Conservation (phyloP, 345 rosid genomes). For the Bretschneidera sinensis region DNA sequence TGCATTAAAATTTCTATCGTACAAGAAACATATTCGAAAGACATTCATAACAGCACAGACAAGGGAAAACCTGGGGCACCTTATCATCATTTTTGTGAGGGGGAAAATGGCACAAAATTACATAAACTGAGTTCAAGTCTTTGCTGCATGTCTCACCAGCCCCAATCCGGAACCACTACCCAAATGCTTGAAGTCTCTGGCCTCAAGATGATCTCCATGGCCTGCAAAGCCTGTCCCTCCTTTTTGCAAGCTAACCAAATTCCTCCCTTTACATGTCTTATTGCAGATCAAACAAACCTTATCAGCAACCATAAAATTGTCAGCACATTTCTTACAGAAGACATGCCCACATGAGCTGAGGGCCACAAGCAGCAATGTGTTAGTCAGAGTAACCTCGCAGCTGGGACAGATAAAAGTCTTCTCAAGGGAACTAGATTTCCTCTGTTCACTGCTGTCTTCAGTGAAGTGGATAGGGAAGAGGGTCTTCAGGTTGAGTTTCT, state of each 20-base stretch:
- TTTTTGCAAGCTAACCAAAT: slow-evolving; percentile 68
- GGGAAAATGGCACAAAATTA: background rate
- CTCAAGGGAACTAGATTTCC: slow-evolving; percentile 50
- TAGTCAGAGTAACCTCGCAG: slow-evolving; percentile 92
- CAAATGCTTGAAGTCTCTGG: slow-evolving; percentile 87
- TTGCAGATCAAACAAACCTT: slow-evolving; percentile 83
- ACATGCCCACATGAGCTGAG: slow-evolving; percentile 92
- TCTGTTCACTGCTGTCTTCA: slow-evolving; percentile 62
- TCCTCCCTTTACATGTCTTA: slow-evolving; percentile 66
- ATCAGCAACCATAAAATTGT: slow-evolving; percentile 61
- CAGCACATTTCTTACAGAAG: slow-evolving; percentile 93
- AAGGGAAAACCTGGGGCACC: background rate
- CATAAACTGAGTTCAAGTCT: slow-evolving; percentile 33
- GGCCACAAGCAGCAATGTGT: slow-evolving; percentile 66
- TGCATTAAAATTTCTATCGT: background rate
- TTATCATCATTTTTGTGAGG: too few species aligned
- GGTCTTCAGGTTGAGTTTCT: slow-evolving; percentile 78
- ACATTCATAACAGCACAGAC: background rate
- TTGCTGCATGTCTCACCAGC: slow-evolving; percentile 68
- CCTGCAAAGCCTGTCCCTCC: slow-evolving; percentile 95
- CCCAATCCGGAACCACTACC: slow-evolving; percentile 96
- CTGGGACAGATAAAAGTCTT: slow-evolving; percentile 80
- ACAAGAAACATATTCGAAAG: background rate
- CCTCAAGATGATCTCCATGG: slow-evolving; percentile 77
- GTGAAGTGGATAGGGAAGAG: slow-evolving; percentile 70